phyloP scores from a whole-genome alignment of 768 basidiomycete genomes.

The Russula earlei region DNA sequence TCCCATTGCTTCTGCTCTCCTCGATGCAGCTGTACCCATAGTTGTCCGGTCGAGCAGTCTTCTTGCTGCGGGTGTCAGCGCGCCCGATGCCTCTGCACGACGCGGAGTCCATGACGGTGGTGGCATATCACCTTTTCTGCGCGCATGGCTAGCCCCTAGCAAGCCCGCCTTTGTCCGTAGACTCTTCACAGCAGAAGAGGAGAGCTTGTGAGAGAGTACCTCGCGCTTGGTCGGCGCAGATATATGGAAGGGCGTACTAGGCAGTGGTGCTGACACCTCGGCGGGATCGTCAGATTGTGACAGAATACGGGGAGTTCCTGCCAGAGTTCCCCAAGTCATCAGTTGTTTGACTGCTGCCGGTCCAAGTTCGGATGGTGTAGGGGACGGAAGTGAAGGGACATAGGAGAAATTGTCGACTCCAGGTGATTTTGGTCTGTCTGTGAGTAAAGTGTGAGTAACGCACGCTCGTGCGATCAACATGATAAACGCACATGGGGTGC shows the following conservation, averaged over 20 bases:
- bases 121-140: conserved; percentile 53
- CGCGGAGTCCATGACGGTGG: conserved; percentile 77
- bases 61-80: conserved; percentile 79
- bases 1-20: conserved; percentile 63
- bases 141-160: conserved; percentile 33
- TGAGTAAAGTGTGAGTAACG: conserved; percentile 2
- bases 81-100: conserved; percentile 60
- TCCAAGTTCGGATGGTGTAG: conserved; percentile 73
- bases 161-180: conserved; percentile 69
- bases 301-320: conserved; percentile 85
- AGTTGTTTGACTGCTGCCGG: conserved; percentile 80
- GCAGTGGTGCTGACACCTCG: conserved; percentile 31
- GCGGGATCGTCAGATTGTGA: conserved; percentile 48
- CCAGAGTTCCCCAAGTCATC: conserved; percentile 95
- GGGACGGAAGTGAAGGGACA: conserved; percentile 80
- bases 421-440: conserved; percentile 59
- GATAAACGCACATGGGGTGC: conserved; percentile 66
- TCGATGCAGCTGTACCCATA: conserved; percentile 49
- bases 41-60: conserved; percentile 66
- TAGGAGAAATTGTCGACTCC: conserved; percentile 54
- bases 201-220: conserved; percentile 69
- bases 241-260: conserved; percentile 68
- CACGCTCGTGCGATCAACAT: not conserved
- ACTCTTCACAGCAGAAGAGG: conserved; percentile 71
- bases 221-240: conserved; percentile 74